Evolutionary conservation across 345 rosid species (phyloP).

Genomic region (Salix purpurea): DNA sequence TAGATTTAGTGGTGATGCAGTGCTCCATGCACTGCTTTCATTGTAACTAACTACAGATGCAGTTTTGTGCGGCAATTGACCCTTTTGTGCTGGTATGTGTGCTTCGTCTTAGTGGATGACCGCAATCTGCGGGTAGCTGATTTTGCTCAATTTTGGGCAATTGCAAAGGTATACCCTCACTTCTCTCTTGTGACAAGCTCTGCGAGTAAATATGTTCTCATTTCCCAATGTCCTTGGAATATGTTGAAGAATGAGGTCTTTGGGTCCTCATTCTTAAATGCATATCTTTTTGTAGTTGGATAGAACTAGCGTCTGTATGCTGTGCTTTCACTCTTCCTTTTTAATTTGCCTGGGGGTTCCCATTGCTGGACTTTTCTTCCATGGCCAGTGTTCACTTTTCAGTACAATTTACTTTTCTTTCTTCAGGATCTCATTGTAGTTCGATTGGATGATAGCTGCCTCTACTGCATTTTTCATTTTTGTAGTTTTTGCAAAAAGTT

Average conservation of each 20-base stretch:
- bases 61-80: constrained; percentile 97
- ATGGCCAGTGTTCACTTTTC: not conserved
- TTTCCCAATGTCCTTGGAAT: constrained; percentile 32
- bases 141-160: constrained; percentile 99
- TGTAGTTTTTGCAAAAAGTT: not conserved
- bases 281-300: constrained; percentile 20
- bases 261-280: constrained; percentile 23
- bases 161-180: constrained; percentile 94
- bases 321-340: constrained; percentile 4
- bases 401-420: not conserved
- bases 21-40: constrained; percentile 76
- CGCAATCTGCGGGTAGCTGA: constrained; percentile 99
- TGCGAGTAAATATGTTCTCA: constrained; percentile 35
- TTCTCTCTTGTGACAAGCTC: constrained; percentile 47
- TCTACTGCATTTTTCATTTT: not conserved
- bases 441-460: not conserved
- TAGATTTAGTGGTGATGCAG: constrained; percentile 75
- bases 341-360: not conserved
- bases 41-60: constrained; percentile 91
- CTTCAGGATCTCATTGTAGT: not conserved
- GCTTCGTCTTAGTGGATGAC: constrained; percentile 99
- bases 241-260: constrained; percentile 29
- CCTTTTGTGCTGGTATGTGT: constrained; percentile 95
- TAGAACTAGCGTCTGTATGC: constrained; percentile 4
- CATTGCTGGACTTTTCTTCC: not conserved